These are phyloP conservation scores for Fusarium sp. DNA, from an alignment of 2,329 filamentous ascomycete genomes.

Conservation along the genomic window DNA sequence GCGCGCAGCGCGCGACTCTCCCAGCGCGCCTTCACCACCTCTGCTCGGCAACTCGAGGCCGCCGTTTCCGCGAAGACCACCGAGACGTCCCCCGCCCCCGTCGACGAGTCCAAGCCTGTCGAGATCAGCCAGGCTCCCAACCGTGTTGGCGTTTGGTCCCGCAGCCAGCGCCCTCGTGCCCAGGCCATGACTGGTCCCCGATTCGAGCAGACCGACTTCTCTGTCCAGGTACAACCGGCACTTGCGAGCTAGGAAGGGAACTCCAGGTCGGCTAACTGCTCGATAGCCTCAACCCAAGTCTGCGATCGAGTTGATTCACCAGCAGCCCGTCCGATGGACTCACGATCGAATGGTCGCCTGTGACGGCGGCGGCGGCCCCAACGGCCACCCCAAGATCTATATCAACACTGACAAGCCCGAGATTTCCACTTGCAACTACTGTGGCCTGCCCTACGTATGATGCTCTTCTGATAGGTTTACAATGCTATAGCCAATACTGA, in stretches of 20 bases:
- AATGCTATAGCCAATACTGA: conserved; percentile 11
- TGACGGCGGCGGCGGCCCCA: conserved; percentile 90
- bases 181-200: conserved; percentile 92
- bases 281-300: conserved; percentile 85
- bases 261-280: conserved; percentile 33
- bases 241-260: conserved; percentile 6
- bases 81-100: conserved; percentile 58
- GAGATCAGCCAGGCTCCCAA: conserved; percentile 86
- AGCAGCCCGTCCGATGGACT: conserved; percentile 93
- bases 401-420: conserved; percentile 99
- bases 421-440: conserved; percentile 92
- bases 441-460: conserved; percentile 91
- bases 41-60: conserved; percentile 61
- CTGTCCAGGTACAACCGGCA: conserved; percentile 77
- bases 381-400: conserved; percentile 92
- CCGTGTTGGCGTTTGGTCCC: conserved; percentile 82
- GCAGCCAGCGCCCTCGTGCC: conserved; percentile 83
- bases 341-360: conserved; percentile 85
- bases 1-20: conserved; percentile 58
- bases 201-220: conserved; percentile 97
- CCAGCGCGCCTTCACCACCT: conserved; percentile 62
- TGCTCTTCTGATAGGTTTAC: background rate
- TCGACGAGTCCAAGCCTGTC: conserved; percentile 57
- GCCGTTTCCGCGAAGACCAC: conserved; percentile 54
- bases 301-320: conserved; percentile 95